Evolutionary conservation across 495 filamentous ascomycete species (phyloP), one percentile per base, ranked within the genome.

Genomic region (Xylaria scruposa): DNA sequence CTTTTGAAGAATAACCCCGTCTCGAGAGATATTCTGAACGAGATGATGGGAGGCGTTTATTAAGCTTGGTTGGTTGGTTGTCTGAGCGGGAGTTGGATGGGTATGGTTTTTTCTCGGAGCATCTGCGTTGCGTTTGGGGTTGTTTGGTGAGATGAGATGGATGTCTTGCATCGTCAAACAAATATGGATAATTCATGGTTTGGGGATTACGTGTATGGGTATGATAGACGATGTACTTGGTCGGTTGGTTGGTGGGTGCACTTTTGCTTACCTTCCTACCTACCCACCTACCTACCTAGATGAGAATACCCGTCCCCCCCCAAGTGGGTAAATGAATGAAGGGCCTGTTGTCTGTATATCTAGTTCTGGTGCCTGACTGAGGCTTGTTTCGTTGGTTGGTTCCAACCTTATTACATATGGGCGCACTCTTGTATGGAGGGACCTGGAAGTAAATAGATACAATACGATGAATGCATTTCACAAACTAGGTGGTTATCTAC

Each of bases 1-100:
- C 65, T 86, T 31, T 61, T 85, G 36, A 82, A 77, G 66, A 81
- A 80, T 7, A 83, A 80, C 59, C 77, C 80, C 29, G 81, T 87
- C 13, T 73, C 84, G 72, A 74, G 83, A 72, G 83, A 87, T 80
- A 85, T 87, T 42, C 68, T 85, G 66, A 85, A 87, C 70, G 85
- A 87, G 66, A 78, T 85, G 76, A 80, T 78, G 33, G 79, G 78
- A 68, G 82, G 81, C 7, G 69, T 77, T 15, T 82, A 76, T 61
- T 79, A 63, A 67, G 49, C 2, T 24, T 26, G 54, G 8, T 24
- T 36, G 49, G 0, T 36, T 38, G 54, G 15, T 53, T 53, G 10
- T 8, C 3, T 8, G 58, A 60, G 58, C 58, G 31, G 53, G 53
- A 31, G 53, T 56, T 56, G 26, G 26, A 21, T 5, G n/a, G n/a